These are phyloP conservation scores for Monosporascus sp. DNA, from an alignment of 2,329 filamentous ascomycete species.

Conservation along the genomic window DNA sequence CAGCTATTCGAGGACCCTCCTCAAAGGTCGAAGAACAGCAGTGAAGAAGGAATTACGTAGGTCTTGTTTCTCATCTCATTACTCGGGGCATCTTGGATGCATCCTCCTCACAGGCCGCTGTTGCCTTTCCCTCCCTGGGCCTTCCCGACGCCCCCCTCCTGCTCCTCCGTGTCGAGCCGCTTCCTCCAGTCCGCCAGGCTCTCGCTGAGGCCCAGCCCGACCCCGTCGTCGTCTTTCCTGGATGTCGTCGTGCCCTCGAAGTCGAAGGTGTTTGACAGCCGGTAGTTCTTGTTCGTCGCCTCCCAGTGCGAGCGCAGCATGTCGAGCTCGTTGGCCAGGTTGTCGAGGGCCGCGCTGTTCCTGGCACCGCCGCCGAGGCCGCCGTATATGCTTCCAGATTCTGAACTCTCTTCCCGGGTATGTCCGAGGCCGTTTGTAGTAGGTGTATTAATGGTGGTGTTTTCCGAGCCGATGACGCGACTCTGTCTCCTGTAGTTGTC, in stretches of 20 bases:
- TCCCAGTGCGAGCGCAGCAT: slow-evolving; percentile 90
- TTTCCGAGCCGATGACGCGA: slow-evolving; percentile 50
- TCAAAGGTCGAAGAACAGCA: no score
- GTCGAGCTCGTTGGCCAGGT: slow-evolving; percentile 86
- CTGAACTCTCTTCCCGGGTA: slow-evolving; percentile 50
- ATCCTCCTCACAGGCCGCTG: no score
- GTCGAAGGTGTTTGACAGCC: slow-evolving; percentile 83
- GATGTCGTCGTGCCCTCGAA: slow-evolving; percentile 52
- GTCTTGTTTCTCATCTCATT: no score
- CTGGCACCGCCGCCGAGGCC: slow-evolving; percentile 45
- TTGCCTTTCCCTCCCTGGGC: no score
- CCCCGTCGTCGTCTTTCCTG: slow-evolving; percentile 41
- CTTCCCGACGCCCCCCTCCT: slow-evolving; percentile 4
- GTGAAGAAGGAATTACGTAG: no score
- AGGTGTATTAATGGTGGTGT: slow-evolving; percentile 30
- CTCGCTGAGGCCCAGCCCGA: slow-evolving; percentile 54
- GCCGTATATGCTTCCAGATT: slow-evolving; percentile 58
- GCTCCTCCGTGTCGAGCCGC: slow-evolving; percentile 59
- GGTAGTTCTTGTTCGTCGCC: slow-evolving; percentile 90
- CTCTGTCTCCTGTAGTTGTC: slow-evolving; percentile 86
- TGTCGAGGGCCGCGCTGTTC: slow-evolving; percentile 72
- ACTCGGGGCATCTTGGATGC: no score
- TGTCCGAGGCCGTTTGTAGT: slow-evolving; percentile 35
- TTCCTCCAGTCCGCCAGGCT: slow-evolving; percentile 77
- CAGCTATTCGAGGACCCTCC: no score